Evolutionary conservation across 75 land plant genomes (phyloP).

Genomic region (Sequoia sempervirens): DNA sequence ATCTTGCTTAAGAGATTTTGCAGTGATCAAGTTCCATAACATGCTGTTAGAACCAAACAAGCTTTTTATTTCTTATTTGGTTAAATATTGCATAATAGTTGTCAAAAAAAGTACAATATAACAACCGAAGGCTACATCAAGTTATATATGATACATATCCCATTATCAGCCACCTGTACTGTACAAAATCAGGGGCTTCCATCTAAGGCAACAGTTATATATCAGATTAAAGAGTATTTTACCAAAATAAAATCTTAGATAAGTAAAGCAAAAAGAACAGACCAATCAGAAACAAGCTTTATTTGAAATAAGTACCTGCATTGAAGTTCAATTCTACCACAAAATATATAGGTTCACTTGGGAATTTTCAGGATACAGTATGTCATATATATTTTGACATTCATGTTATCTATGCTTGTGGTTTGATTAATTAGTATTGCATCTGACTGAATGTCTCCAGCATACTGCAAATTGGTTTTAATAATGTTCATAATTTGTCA

Average conservation of each 20-base stretch:
- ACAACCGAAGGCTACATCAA: too few relatives aligned
- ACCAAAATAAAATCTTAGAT: too few relatives aligned
- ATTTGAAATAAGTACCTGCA: not conserved
- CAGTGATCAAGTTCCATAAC: not conserved
- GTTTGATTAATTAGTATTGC: not conserved
- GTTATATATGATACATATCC: too few relatives aligned
- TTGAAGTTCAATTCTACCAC: not conserved
- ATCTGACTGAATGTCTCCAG: not conserved
- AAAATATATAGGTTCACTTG: not conserved
- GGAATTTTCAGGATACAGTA: not conserved
- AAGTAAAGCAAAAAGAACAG: too few relatives aligned
- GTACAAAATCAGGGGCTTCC: too few relatives aligned
- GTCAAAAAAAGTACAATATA: too few relatives aligned
- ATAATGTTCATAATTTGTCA: conserved; percentile 10
- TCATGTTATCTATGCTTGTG: not conserved
- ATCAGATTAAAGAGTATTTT: too few relatives aligned
- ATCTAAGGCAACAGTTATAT: too few relatives aligned
- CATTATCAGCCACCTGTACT: too few relatives aligned
- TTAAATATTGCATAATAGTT: too few relatives aligned
- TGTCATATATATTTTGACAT: not conserved
- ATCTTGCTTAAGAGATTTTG: not conserved
- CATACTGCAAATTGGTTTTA: not conserved
- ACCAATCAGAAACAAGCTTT: not conserved
- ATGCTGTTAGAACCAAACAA: not conserved
- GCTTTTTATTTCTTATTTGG: not conserved